A percentile compares a stretch with the other conserved stretches of the same genome.
phyloP scores from a whole-genome alignment of 768 basidiomycete genomes.

The Russula earlei region DNA sequence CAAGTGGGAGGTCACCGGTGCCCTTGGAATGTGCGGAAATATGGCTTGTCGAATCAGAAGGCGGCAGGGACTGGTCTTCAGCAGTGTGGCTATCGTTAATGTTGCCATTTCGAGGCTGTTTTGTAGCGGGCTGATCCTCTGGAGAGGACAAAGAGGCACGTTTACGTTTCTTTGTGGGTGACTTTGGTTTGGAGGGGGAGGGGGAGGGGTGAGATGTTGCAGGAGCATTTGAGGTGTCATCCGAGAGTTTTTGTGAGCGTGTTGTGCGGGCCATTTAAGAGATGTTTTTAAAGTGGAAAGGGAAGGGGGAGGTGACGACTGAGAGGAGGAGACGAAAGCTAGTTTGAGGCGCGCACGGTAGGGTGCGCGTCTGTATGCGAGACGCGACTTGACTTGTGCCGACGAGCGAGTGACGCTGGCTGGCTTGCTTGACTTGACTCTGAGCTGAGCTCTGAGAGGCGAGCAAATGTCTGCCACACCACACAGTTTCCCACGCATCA shows the following conservation, averaged over 20 bases:
- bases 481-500: conserved; percentile 6
- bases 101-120: conserved; percentile 36
- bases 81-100: conserved; percentile 28
- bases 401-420: not conserved
- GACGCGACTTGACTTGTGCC: conserved; percentile 18
- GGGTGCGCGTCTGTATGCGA: conserved; percentile 28
- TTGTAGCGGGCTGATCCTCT: conserved; percentile 41
- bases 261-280: conserved; percentile 64
- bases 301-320: not conserved
- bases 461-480: no score
- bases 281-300: conserved; percentile 8
- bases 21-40: conserved; percentile 26
- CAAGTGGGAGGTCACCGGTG: conserved; percentile 41
- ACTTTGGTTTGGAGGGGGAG: conserved; percentile 26
- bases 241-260: conserved; percentile 46
- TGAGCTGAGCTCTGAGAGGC: no score
- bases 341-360: conserved; percentile 16
- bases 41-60: conserved; percentile 14
- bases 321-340: conserved; percentile 13
- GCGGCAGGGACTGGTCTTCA: conserved; percentile 21
- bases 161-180: conserved; percentile 56
- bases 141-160: conserved; percentile 38
- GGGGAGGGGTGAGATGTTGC: conserved; percentile 13
- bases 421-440: not conserved
- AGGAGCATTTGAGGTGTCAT: conserved; percentile 27